A percentile compares a stretch with the other conserved stretches of the same genome.
These are phyloP conservation scores for Taphrina communis DNA, from an alignment of 1,139 yeast genomes.

Conservation along the genomic window DNA sequence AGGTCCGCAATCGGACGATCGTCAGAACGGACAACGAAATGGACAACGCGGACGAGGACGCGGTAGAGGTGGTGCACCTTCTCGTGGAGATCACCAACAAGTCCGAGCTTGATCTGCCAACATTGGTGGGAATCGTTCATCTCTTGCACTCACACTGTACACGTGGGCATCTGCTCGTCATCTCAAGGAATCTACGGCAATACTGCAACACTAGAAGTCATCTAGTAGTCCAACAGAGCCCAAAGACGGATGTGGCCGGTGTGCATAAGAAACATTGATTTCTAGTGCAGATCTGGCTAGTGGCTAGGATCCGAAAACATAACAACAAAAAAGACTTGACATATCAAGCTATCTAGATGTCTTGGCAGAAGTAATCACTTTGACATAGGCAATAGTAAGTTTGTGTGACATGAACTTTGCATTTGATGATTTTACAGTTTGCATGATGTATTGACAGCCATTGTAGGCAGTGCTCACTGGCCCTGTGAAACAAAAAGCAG, in stretches of 20 bases:
- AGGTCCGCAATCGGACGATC: not conserved
- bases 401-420: not conserved
- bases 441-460: not conserved
- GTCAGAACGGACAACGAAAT: not conserved
- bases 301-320: not conserved
- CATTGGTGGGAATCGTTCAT: no score
- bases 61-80: conserved; percentile 11
- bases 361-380: not conserved
- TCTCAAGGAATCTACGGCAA: no score
- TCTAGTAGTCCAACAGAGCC: no score
- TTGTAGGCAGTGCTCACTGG: not conserved
- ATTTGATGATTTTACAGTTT: not conserved
- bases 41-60: conserved; percentile 23
- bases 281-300: not conserved
- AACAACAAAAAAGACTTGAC: not conserved
- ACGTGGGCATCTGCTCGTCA: no score
- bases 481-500: not conserved
- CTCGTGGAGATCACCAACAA: conserved; percentile 18
- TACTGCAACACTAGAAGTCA: no score
- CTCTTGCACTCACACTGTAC: not conserved
- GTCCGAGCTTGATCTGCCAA: conserved; percentile 12
- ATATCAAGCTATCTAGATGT: not conserved
- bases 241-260: no score
- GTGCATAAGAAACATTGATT: no score
- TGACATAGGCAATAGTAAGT: not conserved